Conservation (phyloP, 2,329 filamentous ascomycete genomes). For the Diaporthe vaccinii region DNA sequence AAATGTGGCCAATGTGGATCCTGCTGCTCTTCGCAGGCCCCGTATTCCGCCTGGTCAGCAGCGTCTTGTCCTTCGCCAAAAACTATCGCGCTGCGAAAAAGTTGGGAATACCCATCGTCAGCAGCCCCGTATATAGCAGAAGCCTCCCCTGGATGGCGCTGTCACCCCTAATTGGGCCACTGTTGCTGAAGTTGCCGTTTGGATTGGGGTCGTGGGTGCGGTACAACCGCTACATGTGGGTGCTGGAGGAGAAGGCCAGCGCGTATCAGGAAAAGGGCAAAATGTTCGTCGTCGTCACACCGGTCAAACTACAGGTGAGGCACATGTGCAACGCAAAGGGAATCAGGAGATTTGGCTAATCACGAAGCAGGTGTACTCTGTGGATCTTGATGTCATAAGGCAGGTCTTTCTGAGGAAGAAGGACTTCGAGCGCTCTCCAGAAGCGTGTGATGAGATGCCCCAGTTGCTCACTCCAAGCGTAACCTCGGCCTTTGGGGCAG, state of each 20-base stretch:
- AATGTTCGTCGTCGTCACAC: neutral
- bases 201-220: slow-evolving; percentile 19
- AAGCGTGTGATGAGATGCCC: neutral
- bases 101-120: neutral
- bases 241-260: neutral
- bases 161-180: neutral
- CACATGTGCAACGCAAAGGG: no score
- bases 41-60: neutral
- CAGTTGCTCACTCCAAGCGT: slow-evolving; percentile 16
- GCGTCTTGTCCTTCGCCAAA: neutral
- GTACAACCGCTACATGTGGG: slow-evolving; percentile 21
- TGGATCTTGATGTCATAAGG: slow-evolving; percentile 14
- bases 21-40: slow-evolving; percentile 4
- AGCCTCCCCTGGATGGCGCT: slow-evolving; percentile 2
- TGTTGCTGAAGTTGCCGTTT: slow-evolving; percentile 2
- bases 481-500: neutral
- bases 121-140: slow-evolving; percentile 12
- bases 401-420: slow-evolving; percentile 25
- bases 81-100: neutral
- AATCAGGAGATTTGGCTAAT: neutral
- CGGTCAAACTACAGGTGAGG: neutral
- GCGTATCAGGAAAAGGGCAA: slow-evolving; percentile 20
- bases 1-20: slow-evolving; percentile 12
- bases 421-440: slow-evolving; percentile 4
- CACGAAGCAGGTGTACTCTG: neutral